These are phyloP conservation scores for Fusarium buharicum DNA, from an alignment of 2,329 filamentous ascomycete genomes.

Conservation along the genomic window DNA sequence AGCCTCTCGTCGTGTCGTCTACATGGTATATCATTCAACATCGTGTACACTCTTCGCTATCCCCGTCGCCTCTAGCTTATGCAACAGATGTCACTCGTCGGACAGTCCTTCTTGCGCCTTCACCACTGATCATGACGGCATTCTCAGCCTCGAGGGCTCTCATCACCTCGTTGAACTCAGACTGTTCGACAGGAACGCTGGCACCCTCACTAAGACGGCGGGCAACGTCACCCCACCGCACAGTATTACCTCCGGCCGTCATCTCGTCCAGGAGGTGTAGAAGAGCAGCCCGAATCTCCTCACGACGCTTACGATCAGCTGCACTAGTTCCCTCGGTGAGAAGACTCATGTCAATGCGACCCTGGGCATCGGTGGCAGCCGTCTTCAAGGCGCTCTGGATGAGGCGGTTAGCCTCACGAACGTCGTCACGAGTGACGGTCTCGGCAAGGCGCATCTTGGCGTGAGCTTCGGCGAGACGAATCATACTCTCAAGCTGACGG, in stretches of 20 bases:
- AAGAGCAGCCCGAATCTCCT: constrained; percentile 85
- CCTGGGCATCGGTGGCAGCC: constrained; percentile 91
- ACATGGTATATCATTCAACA: constrained; percentile 44
- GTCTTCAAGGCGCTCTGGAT: constrained; percentile 97
- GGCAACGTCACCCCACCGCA: constrained; percentile 82
- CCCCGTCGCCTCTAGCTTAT: constrained; percentile 8
- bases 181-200: constrained; percentile 75
- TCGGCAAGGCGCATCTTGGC: constrained; percentile 93
- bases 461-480: constrained; percentile 93
- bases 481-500: constrained; percentile 97
- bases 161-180: constrained; percentile 86
- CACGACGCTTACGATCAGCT: constrained; percentile 82
- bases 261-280: constrained; percentile 83
- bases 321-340: constrained; percentile 94
- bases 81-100: constrained; percentile 70
- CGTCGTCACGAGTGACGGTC: constrained; percentile 82
- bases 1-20: constrained; percentile 23
- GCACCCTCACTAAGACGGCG: constrained; percentile 77
- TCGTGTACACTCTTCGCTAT: constrained; percentile 17
- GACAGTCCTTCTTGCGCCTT: constrained; percentile 84
- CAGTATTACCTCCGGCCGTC: constrained; percentile 72
- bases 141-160: constrained; percentile 86
- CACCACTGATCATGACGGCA: constrained; percentile 79
- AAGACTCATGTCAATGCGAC: constrained; percentile 95
- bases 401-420: constrained; percentile 88